These are phyloP conservation scores for Candida hispaniensis DNA, from an alignment of 805 yeast genomes.

Conservation along the genomic window DNA sequence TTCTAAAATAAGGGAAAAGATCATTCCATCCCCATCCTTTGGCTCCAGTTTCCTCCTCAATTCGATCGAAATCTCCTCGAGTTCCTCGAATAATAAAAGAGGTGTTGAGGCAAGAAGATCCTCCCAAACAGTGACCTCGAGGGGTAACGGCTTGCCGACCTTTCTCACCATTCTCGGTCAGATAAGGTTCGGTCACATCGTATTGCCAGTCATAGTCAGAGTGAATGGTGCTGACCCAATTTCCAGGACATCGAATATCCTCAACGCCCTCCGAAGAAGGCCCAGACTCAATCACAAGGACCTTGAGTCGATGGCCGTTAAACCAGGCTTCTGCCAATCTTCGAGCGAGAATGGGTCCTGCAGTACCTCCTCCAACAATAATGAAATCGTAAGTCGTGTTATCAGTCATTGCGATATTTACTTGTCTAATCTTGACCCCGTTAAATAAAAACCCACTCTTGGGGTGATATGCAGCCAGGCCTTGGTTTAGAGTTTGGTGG, in stretches of 20 bases:
- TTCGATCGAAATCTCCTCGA: conserved; percentile 26
- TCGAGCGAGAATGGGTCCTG: conserved; percentile 29
- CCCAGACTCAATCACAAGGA: conserved; percentile 29
- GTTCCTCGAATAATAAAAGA: conserved; percentile 28
- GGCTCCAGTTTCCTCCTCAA: conserved; percentile 26
- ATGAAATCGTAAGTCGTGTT: conserved; percentile 22
- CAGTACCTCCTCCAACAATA: conserved; percentile 29
- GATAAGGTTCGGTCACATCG: conserved; percentile 27
- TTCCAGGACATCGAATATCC: conserved; percentile 24
- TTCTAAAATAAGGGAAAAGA: conserved; percentile 25
- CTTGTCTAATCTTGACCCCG: too few relatives aligned
- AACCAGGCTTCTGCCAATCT: conserved; percentile 26
- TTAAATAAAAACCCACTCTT: too few relatives aligned
- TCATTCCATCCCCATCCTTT: conserved; percentile 28
- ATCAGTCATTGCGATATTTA: conserved; percentile 13
- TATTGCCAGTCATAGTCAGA: conserved; percentile 29
- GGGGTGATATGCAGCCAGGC: too few relatives aligned
- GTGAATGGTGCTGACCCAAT: conserved; percentile 26
- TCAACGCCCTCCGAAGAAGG: conserved; percentile 23
- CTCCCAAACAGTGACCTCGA: conserved; percentile 30
- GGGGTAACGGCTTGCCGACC: conserved; percentile 23
- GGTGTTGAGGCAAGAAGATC: conserved; percentile 29
- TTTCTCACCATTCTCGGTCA: conserved; percentile 26
- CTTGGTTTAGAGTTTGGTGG: too few relatives aligned
- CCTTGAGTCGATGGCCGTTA: conserved; percentile 22